These are phyloP conservation scores for Ceratocystiopsis sp. DNA, from an alignment of 2,329 filamentous ascomycete species.

Conservation along the genomic window DNA sequence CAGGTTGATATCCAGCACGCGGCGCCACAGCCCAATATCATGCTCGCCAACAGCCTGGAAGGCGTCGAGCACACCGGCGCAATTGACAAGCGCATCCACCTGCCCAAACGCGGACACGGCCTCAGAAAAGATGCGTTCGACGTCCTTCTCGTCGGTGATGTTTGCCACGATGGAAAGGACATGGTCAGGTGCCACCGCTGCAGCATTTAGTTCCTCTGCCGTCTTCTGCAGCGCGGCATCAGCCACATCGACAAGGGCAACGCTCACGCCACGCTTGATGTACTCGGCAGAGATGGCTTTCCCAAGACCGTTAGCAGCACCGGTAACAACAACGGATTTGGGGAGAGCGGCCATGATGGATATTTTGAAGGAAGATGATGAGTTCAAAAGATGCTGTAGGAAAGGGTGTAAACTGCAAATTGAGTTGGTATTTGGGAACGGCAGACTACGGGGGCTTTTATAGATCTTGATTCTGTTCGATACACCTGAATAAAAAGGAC, in stretches of 20 bases:
- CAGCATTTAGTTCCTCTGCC: not conserved
- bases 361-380: no score
- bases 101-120: slow-evolving; percentile 16
- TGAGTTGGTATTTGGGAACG: no score
- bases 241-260: slow-evolving; percentile 1
- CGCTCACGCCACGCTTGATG: not conserved
- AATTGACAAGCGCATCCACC: slow-evolving; percentile 41
- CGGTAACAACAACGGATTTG: not conserved
- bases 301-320: slow-evolving; percentile 1
- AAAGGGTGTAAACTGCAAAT: no score
- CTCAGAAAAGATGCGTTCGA: slow-evolving; percentile 14
- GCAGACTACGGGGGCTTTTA: no score
- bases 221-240: not conserved
- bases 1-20: slow-evolving; percentile 37
- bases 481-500: no score
- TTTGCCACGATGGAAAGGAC: slow-evolving; percentile 4
- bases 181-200: not conserved
- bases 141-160: slow-evolving; percentile 16
- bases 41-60: slow-evolving; percentile 34
- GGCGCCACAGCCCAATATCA: slow-evolving; percentile 30
- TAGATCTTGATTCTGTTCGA: no score
- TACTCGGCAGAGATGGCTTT: not conserved
- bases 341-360: not conserved
- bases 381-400: no score
- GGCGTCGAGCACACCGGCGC: slow-evolving; percentile 38